Conservation (phyloP, 495 filamentous ascomycete genomes). For the Hypoxylon lenormandii region DNA sequence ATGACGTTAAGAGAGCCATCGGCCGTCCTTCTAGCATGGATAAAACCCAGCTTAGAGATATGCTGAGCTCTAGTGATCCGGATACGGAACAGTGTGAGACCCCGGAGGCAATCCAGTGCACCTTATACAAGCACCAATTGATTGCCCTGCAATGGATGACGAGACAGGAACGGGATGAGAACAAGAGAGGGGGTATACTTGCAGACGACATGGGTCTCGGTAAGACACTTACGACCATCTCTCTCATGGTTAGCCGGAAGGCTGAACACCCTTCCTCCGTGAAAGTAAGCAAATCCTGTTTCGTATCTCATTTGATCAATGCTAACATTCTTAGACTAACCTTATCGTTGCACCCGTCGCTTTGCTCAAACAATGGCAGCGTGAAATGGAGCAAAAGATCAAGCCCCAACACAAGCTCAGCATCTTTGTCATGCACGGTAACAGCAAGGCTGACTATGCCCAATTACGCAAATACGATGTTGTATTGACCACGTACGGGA, state of each 20-base stretch:
- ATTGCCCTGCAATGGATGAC: conserved; percentile 82
- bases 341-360: conserved; percentile 89
- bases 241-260: conserved; percentile 18
- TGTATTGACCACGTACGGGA: conserved; percentile 92
- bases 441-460: conserved; percentile 48
- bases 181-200: conserved; percentile 80
- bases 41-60: no score
- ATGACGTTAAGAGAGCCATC: no score
- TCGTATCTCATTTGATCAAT: conserved; percentile 74
- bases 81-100: conserved; percentile 50
- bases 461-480: conserved; percentile 78
- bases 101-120: conserved; percentile 70
- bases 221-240: conserved; percentile 26
- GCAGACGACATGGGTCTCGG: conserved; percentile 58
- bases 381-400: conserved; percentile 73
- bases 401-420: conserved; percentile 74
- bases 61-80: background rate
- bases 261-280: conserved; percentile 73
- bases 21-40: no score
- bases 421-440: conserved; percentile 69
- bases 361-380: conserved; percentile 82
- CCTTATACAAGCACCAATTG: conserved; percentile 81
- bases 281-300: conserved; percentile 90
- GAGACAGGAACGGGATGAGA: conserved; percentile 73
- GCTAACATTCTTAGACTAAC: conserved; percentile 71